Conservation (phyloP, 164 flowering plant genomes). For the Euptelea pleiosperma region DNA sequence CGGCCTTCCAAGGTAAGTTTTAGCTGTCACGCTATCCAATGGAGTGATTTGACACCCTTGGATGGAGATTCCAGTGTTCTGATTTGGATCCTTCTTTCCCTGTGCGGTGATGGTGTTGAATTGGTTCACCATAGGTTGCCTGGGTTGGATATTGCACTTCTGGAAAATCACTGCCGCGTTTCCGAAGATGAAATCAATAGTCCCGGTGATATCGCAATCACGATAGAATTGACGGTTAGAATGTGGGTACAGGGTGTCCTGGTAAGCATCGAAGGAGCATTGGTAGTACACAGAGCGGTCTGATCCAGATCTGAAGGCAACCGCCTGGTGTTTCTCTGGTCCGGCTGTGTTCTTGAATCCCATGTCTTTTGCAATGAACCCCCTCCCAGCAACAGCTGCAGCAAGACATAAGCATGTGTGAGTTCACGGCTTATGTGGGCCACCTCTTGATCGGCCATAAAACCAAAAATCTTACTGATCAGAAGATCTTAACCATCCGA, state of each 20-base stretch:
- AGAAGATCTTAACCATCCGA: no score
- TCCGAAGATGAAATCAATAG: conserved; percentile 86
- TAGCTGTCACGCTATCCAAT: conserved; percentile 33
- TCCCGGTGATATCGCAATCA: conserved; percentile 65
- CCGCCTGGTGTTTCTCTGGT: conserved; percentile 72
- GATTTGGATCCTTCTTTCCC: conserved; percentile 67
- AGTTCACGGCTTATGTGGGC: background rate
- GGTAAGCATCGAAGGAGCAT: conserved; percentile 64
- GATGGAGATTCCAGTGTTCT: conserved; percentile 68
- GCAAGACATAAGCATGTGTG: background rate
- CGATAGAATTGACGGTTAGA: conserved; percentile 81
- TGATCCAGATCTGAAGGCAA: conserved; percentile 67
- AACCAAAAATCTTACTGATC: no score
- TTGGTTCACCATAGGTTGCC: conserved; percentile 61
- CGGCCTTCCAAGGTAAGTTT: conserved; percentile 75
- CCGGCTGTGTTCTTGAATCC: conserved; percentile 72
- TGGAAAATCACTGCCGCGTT: conserved; percentile 69
- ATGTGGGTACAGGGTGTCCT: conserved; percentile 82
- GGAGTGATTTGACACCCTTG: conserved; percentile 45
- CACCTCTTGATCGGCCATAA: no score
- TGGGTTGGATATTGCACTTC: conserved; percentile 57
- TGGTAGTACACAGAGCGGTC: conserved; percentile 55
- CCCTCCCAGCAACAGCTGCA: conserved; percentile 62
- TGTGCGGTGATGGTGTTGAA: conserved; percentile 78
- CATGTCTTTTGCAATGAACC: conserved; percentile 69